phyloP scores from a whole-genome alignment of 2,329 filamentous ascomycete genomes.

The Ophioceras dolichostomum region DNA sequence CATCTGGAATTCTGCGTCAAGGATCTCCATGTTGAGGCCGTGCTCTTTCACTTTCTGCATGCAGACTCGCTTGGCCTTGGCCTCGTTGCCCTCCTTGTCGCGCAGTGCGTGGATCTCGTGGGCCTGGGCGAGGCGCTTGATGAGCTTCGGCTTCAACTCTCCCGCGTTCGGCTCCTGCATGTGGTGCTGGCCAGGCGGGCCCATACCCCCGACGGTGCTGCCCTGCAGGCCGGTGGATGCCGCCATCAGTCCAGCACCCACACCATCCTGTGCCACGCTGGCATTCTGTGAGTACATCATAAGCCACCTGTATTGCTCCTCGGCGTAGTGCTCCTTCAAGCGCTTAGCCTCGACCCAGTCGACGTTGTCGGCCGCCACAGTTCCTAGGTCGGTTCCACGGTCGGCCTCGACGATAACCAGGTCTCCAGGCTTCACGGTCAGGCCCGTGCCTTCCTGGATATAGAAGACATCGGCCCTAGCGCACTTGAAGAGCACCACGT shows the following conservation, averaged over 20 bases:
- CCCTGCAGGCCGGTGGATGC: conserved; percentile 51
- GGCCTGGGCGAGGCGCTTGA: conserved; percentile 83
- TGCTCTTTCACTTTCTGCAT: conserved; percentile 96
- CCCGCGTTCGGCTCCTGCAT: conserved; percentile 57
- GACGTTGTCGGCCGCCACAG: conserved; percentile 78
- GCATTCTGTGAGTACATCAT: conserved; percentile 95
- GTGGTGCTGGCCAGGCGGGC: conserved; percentile 60
- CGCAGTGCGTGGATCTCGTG: conserved; percentile 83
- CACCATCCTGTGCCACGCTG: conserved; percentile 46
- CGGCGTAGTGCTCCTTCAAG: conserved; percentile 78
- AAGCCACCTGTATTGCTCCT: conserved; percentile 95
- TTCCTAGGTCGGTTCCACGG: conserved; percentile 88
- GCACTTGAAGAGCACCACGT: conserved; percentile 94
- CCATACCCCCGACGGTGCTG: conserved; percentile 68
- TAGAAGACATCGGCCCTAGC: conserved; percentile 93
- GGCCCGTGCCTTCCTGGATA: conserved; percentile 86
- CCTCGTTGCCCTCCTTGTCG: conserved; percentile 95
- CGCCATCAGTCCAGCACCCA: conserved; percentile 49
- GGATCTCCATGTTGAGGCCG: conserved; percentile 86
- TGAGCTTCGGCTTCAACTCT: conserved; percentile 90
- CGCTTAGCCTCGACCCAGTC: conserved; percentile 81
- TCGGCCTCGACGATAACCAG: conserved; percentile 96
- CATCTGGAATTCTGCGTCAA: conserved; percentile 98
- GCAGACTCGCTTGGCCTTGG: conserved; percentile 91
- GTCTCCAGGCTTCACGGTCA: conserved; percentile 83